Base-by-base conservation (phyloP, 345 rosid genomes). In the Populus ilicifolia region DNA sequence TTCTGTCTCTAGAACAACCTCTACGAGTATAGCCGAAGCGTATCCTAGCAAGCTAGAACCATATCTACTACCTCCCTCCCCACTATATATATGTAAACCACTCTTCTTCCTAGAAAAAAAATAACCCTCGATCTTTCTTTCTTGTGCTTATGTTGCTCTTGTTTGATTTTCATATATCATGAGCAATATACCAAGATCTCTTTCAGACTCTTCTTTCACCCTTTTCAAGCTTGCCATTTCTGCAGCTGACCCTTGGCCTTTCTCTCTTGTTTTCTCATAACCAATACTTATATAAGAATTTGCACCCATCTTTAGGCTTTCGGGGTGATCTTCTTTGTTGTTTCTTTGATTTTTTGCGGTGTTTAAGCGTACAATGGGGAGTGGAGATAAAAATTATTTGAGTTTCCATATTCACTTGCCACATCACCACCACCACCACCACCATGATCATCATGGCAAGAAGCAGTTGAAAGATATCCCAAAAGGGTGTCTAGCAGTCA, bases 241-340 rank as follows among this genome's bases (percentile, higher is more conserved):
- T 76, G 75, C 94, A 35, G 88, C 97, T 29, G 98, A 92, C 52
- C 94, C 95, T 36, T 94, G 98, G 97, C 97, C 97, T 63, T 94
- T 94, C 75, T 84, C 90, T 85, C 43, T 62, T 72, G 36, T 79
- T 69, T 73, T 78, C 82, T 86, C 80, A 38, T 90, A 80, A 73
- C 82, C 75, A 52, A 11, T 7, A 20, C 5, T 33, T 33, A 0
- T 33, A 43, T 43, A 12, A 43, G 46, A 43, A 43, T 43, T 10
- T 0, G 46, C 46, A 43, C 46, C 2, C 46, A 2, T 43, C 2
- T 12, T n/a, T 41, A 5, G 4, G n/a, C n/a, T 4, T 5, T 12
- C 3, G 1, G 18, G 13, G 10, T 17, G 52, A 14, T 75, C 35
- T 21, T 0, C 2, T 44, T 44, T 9, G 10, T 20, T 73, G 54